Evolutionary conservation across 2,329 filamentous ascomycete species (phyloP), one percentile per base, ranked within the genome.

Genomic region (Delphinella strobiligena): DNA sequence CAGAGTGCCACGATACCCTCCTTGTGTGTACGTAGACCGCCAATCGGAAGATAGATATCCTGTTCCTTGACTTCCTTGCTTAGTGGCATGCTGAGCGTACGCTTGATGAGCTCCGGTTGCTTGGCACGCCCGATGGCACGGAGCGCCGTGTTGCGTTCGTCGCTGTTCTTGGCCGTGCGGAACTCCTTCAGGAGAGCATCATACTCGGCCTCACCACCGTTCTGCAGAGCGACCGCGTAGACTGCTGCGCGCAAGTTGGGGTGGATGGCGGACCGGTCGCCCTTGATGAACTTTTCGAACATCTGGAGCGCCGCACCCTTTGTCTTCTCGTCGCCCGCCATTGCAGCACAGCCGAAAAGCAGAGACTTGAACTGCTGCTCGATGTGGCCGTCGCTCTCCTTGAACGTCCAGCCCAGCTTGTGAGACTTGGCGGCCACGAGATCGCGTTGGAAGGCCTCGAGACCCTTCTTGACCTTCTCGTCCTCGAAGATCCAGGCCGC

Each of bases 291-390:
- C 59, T 84, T 87, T 54, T 72, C 71, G 59, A 95, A 94, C 82
- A 95, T 93, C 19, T 88, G 83, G 62, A 87, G 82, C 5, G 87
- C 82, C 5, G 86, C 85, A 36, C 77, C 71, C 54, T 89, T 75
- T 45, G 94, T 75, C 49, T 73, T 69, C 52, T 87, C 68, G 53
- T 96, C 89, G 24, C 86, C 87, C 34, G 79, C 74, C 49, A 85
- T 68, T 42, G 88, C 89, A 37, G 89, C 86, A 49, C 72, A 76
- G 45, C 83, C 82, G 57, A 96, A 96, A 58, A 95, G 74, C 56
- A 95, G 74, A 11, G 78, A 79, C 69, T 96, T 96, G 72, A 94
- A 93, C 59, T 95, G 88, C 61, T 94, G 87, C 59, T 88, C 72
- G 49, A 95, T 80, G 56, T 95, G 88, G 36, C 82, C 85, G 52